A percentile compares a stretch with the other conserved stretches of the same genome.
Conservation (phyloP, 23 red algal genomes). For the Gracilaria vermiculophylla region DNA sequence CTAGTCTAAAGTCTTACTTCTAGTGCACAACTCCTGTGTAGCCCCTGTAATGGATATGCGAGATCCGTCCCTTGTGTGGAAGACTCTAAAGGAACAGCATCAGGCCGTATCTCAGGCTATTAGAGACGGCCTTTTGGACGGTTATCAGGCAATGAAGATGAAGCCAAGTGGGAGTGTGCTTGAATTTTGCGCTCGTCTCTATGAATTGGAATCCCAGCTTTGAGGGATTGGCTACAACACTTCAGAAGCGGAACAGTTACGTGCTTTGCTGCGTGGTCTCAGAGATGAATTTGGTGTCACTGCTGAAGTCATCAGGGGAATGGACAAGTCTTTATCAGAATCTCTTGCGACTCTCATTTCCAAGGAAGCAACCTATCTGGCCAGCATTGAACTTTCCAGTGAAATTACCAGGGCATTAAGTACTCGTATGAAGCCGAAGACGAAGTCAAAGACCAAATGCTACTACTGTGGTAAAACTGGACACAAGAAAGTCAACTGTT, state of each 20-base stretch:
- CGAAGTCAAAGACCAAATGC: not conserved
- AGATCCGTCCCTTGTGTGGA: not conserved
- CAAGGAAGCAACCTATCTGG: not conserved
- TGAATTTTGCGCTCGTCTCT: not conserved
- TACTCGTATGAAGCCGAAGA: not conserved
- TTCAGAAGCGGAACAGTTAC: too few species aligned
- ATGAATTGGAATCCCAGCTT: not conserved
- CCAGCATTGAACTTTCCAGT: not conserved
- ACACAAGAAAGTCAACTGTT: too few species aligned
- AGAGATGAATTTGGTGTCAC: not conserved
- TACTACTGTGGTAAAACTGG: too few species aligned
- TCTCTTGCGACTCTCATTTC: not conserved
- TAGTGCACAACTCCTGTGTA: not conserved
- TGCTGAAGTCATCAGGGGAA: slow-evolving; percentile 11
- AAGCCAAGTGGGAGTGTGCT: not conserved
- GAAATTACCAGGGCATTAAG: not conserved
- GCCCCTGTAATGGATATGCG: not conserved
- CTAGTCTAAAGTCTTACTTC: not conserved
- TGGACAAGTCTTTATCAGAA: not conserved
- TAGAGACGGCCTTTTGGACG: not conserved
- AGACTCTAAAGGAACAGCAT: not conserved
- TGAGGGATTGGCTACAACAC: not conserved
- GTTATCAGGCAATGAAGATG: slow-evolving; percentile 2
- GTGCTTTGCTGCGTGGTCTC: too few species aligned
- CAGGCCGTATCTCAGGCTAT: not conserved